Evolutionary conservation across 2,329 filamentous ascomycete genomes (phyloP).

Genomic region (Dothistroma septosporum): DNA sequence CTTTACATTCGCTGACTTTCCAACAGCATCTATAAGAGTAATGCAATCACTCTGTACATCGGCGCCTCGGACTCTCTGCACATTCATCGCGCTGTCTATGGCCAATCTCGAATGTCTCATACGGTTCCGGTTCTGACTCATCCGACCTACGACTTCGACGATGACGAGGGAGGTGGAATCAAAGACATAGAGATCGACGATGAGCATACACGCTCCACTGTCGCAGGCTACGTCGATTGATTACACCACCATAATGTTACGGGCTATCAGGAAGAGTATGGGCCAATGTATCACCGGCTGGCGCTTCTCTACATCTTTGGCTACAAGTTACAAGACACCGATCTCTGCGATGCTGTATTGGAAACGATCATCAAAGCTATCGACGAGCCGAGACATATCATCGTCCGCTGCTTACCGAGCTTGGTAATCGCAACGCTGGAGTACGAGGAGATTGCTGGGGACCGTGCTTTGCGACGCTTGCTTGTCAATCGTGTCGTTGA

Average conservation of each 20-base stretch:
- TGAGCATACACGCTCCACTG: not conserved
- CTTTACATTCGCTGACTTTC: not conserved
- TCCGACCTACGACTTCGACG: too few relatives aligned
- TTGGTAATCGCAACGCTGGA: not conserved
- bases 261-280: not conserved
- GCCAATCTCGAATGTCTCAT: not conserved
- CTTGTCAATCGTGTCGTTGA: not conserved
- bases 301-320: not conserved
- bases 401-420: not conserved
- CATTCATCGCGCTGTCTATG: not conserved
- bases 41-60: not conserved
- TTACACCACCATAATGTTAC: not conserved
- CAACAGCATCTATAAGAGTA: not conserved
- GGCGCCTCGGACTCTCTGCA: not conserved
- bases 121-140: not conserved
- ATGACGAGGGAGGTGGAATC: too few relatives aligned
- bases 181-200: conserved; percentile 5
- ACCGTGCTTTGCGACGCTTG: not conserved
- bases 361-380: not conserved
- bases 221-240: not conserved
- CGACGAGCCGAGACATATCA: not conserved
- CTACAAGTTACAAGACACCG: not conserved
- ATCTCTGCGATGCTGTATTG: not conserved
- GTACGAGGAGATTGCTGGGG: not conserved
- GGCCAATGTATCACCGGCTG: not conserved